Evolutionary conservation across 2,329 filamentous ascomycete species (phyloP), one percentile per base, ranked within the genome.

Genomic region (Byssoonygena ceratinophila): DNA sequence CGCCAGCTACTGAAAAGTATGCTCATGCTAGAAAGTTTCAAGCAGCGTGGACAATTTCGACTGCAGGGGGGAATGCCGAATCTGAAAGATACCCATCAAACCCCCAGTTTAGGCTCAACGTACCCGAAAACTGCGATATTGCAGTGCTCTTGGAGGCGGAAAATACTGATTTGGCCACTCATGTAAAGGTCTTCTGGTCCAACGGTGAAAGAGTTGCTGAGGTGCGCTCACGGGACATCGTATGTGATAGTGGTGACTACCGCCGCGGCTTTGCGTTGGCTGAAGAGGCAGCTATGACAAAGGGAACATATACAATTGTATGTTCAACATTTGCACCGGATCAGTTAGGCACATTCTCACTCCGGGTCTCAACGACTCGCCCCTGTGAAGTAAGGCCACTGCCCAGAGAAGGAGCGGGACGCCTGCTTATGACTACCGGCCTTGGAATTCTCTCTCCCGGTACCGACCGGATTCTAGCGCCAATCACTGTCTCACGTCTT

Each of bases 261-360:
- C 82, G 86, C 46, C 82, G 84, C 25, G 85, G 85, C 25, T 87
- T 85, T 64, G 85, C 86, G 3, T 74, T 89, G 29, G 82, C 84
- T 2, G 79, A 86, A 56, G 71, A 79, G 5, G 59, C 66, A 61
- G 62, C 72, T 18, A 71, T 95, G 16, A 80, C 82, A 36, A 71
- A 80, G 0, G 91, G 91, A 0, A 76, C 76, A 0, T 98, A 97
- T 67, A 96, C 87, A 0, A 76, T 95, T 52, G 84, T 96, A 5
- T 91, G 85, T 64, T 95, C 88, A 1, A 94, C 91, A 0, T 97
- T 94, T 65, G 88, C 94, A 57, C 77, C 84, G 0, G 84, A 84
- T 7, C 87, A 94, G 63, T 73, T 80, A 0, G 86, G 85, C 2
- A 75, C 76, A 46, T 97, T 94, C 63, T 80, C 76, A 0, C 74